Conservation (phyloP, 2,329 filamentous ascomycete genomes). For the Cladosporium cucumerinum region DNA sequence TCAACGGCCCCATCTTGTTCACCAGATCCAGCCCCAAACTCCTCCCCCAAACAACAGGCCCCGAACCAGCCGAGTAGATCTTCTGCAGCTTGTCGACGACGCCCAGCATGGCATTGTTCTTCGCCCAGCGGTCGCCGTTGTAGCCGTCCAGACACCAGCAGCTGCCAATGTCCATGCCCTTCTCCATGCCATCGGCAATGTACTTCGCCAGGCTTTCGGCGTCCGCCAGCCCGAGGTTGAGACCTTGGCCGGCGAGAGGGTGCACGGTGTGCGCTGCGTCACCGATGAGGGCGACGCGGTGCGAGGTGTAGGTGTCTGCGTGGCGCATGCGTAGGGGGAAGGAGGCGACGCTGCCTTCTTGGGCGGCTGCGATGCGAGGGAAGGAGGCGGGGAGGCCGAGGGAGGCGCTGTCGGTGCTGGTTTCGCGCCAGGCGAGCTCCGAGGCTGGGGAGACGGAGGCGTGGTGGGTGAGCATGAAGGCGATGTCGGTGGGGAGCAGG, state of each 20-base stretch:
- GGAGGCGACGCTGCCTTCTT: conserved; percentile 75
- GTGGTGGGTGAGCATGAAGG: conserved; percentile 69
- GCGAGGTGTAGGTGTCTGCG: conserved; percentile 86
- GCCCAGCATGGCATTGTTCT: conserved; percentile 73
- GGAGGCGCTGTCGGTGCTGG: conserved; percentile 58
- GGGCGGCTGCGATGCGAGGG: conserved; percentile 65
- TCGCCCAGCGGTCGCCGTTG: conserved; percentile 72
- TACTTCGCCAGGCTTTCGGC: conserved; percentile 72
- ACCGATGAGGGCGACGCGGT: conserved; percentile 86
- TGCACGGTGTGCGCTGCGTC: conserved; percentile 96
- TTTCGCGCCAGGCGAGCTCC: conserved; percentile 78
- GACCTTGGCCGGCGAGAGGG: conserved; percentile 86
- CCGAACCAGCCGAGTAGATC: conserved; percentile 76
- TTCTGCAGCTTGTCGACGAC: conserved; percentile 90
- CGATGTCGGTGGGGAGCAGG: conserved; percentile 72
- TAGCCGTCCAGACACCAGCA: conserved; percentile 77
- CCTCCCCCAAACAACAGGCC: conserved; percentile 75
- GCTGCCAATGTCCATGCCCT: conserved; percentile 84
- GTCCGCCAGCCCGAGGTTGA: conserved; percentile 91
- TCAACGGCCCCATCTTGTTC: conserved; percentile 70
- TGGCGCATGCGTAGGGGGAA: conserved; percentile 91
- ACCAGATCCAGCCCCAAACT: conserved; percentile 74
- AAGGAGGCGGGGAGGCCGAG: conserved; percentile 40
- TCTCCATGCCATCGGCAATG: conserved; percentile 71
- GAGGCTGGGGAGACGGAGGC: conserved; percentile 20